Evolutionary conservation across 2,329 filamentous ascomycete genomes (phyloP).

Genomic region (Aspergillus proliferans): DNA sequence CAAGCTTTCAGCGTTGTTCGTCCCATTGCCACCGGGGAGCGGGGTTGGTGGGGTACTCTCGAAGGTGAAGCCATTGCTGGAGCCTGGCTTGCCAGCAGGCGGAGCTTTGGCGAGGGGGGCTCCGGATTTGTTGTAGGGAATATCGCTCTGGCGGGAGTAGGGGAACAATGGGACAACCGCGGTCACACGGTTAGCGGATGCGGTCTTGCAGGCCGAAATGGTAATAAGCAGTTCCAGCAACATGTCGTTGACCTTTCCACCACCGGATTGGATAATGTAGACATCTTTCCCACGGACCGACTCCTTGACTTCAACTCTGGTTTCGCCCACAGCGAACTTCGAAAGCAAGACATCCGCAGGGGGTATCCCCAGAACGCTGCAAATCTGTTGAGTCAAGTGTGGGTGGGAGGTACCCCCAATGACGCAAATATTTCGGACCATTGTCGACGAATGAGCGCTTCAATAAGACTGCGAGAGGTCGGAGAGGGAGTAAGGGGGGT

Average conservation of each 20-base stretch:
- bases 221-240: conserved; percentile 96
- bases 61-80: conserved; percentile 65
- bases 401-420: conserved; percentile 92
- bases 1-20: conserved; percentile 63
- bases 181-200: conserved; percentile 86
- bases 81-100: conserved; percentile 23
- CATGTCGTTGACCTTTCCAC: conserved; percentile 90
- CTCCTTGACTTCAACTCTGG: conserved; percentile 89
- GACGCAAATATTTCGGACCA: conserved; percentile 94
- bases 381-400: conserved; percentile 76
- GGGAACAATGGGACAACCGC: conserved; percentile 93
- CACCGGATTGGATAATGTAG: conserved; percentile 93
- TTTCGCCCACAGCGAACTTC: conserved; percentile 95
- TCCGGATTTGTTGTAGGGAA: conserved; percentile 93
- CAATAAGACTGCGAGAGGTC: conserved; percentile 9
- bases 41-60: conserved; percentile 89
- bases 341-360: conserved; percentile 73
- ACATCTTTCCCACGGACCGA: conserved; percentile 97
- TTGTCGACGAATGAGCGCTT: conserved; percentile 33
- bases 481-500: conserved; percentile 5
- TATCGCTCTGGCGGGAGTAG: conserved; percentile 91
- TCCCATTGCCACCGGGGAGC: conserved; percentile 59
- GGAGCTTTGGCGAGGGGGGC: conserved; percentile 74
- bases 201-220: conserved; percentile 95
- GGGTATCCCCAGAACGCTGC: conserved; percentile 81